These are phyloP conservation scores for Sicyos edulis DNA, from an alignment of 306 rosid species.

Conservation along the genomic window DNA sequence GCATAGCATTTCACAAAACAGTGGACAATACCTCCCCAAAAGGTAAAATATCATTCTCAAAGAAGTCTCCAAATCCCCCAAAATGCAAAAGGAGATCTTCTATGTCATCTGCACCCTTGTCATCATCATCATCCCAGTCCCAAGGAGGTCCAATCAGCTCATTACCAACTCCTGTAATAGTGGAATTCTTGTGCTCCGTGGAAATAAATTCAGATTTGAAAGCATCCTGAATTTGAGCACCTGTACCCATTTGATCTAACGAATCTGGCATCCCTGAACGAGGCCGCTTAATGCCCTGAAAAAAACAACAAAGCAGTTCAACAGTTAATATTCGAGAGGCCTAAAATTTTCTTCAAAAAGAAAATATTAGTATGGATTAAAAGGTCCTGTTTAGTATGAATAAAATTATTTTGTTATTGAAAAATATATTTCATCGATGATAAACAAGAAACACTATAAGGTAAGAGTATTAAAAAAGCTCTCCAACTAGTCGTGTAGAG, in stretches of 20 bases:
- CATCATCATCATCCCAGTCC: conserved; percentile 96
- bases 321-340: conserved; percentile 14
- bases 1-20: not conserved
- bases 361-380: not conserved
- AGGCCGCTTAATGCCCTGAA: conserved; percentile 76
- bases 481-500: not conserved
- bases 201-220: conserved; percentile 79
- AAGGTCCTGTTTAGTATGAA: not conserved
- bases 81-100: conserved; percentile 77
- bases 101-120: conserved; percentile 68
- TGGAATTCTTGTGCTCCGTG: conserved; percentile 60
- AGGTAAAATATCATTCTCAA: conserved; percentile 72
- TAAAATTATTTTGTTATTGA: not conserved
- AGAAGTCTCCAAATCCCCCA: conserved; percentile 96
- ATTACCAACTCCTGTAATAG: conserved; percentile 53
- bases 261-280: conserved; percentile 62
- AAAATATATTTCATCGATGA: not conserved
- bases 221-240: conserved; percentile 55
- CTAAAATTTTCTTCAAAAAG: not conserved
- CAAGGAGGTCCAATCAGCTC: conserved; percentile 69
- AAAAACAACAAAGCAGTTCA: not conserved
- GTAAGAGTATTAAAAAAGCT: not conserved
- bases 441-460: not conserved
- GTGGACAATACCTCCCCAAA: conserved; percentile 80
- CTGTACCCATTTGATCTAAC: conserved; percentile 49